Evolutionary conservation across 139 green algal genomes (phyloP).

Genomic region (Picochlorum costavermella): DNA sequence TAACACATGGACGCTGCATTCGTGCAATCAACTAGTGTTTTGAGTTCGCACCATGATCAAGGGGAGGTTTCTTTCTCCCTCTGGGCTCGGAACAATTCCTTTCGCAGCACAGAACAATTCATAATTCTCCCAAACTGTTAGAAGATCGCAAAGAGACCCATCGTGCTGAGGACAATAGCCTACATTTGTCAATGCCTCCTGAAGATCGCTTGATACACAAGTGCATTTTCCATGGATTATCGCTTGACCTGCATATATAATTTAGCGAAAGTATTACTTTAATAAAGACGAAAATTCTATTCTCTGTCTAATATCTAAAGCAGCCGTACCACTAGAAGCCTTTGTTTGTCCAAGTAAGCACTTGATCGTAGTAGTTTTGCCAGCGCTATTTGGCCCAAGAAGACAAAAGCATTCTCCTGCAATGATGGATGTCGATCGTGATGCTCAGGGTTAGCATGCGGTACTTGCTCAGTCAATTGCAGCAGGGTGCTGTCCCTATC

Average conservation of each 20-base stretch:
- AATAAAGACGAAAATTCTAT: neutral
- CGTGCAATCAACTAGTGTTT: too few relatives aligned
- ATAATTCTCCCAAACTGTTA: slow-evolving; percentile 89
- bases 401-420: slow-evolving; percentile 48
- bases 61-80: too few relatives aligned
- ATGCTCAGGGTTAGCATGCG: too few relatives aligned
- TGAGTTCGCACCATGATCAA: too few relatives aligned
- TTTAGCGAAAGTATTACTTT: too few relatives aligned
- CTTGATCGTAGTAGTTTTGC: slow-evolving; percentile 56
- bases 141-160: slow-evolving; percentile 73
- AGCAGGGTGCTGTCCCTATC: too few relatives aligned
- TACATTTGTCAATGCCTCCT: slow-evolving; percentile 61
- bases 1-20: too few relatives aligned
- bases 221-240: slow-evolving; percentile 67
- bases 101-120: slow-evolving; percentile 84
- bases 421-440: slow-evolving; percentile 18
- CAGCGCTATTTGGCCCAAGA: slow-evolving; percentile 51
- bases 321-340: neutral
- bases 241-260: slow-evolving; percentile 52
- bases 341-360: slow-evolving; percentile 33
- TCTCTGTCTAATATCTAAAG: neutral
- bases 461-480: too few relatives aligned
- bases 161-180: slow-evolving; percentile 94
- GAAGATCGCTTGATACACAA: slow-evolving; percentile 44
- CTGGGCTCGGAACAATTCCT: slow-evolving; percentile 13